phyloP scores from a whole-genome alignment of 1,139 yeast genomes.

The Hansenula anomala region DNA sequence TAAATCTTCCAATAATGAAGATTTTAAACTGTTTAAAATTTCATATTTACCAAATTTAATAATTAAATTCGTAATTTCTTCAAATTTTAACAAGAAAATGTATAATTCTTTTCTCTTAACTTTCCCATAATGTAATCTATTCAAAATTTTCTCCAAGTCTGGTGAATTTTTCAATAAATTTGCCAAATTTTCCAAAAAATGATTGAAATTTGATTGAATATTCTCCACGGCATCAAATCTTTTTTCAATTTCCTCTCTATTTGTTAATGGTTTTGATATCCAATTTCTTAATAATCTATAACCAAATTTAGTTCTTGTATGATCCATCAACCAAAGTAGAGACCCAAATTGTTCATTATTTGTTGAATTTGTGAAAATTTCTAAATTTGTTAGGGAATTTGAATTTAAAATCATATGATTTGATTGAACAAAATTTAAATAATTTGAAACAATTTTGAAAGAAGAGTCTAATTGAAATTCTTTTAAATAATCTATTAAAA shows the following conservation, averaged over 20 bases:
- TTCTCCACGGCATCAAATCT: constrained; percentile 65
- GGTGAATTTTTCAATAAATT: constrained; percentile 41
- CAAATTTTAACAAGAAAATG: constrained; percentile 46
- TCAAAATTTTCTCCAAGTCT: constrained; percentile 66
- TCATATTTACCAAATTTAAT: constrained; percentile 25
- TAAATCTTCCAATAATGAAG: constrained; percentile 26
- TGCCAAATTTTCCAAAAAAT: constrained; percentile 50
- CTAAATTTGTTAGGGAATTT: constrained; percentile 64
- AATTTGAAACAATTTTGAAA: constrained; percentile 48
- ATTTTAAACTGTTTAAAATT: constrained; percentile 18
- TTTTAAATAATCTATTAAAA: constrained; percentile 47
- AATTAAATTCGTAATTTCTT: constrained; percentile 29
- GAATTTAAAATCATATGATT: constrained; percentile 65
- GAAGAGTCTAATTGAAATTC: constrained; percentile 60
- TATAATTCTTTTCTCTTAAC: constrained; percentile 66
- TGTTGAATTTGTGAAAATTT: constrained; percentile 65
- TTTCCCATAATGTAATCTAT: constrained; percentile 63
- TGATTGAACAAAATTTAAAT: constrained; percentile 45
- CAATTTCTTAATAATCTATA: constrained; percentile 60
- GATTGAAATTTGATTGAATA: constrained; percentile 39
- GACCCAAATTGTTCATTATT: constrained; percentile 59
- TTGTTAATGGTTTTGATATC: constrained; percentile 68
- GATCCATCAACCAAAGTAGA: constrained; percentile 72
- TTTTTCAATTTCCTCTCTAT: constrained; percentile 45
- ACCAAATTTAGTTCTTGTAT: constrained; percentile 77